phyloP scores from a whole-genome alignment of 1,139 yeast species.

The Scheffersomyces insectosa region DNA sequence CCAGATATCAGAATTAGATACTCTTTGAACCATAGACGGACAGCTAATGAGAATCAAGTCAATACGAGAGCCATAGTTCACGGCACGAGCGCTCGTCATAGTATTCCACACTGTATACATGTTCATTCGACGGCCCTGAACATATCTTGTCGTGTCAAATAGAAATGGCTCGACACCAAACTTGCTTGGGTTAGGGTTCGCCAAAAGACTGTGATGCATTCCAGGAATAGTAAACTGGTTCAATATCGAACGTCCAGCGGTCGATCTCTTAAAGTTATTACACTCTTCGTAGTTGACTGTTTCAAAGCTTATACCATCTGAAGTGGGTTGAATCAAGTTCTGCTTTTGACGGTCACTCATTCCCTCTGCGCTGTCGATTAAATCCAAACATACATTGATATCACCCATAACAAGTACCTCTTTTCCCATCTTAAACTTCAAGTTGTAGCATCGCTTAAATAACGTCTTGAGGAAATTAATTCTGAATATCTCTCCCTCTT shows the following conservation, averaged over 20 bases:
- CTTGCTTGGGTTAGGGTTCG: slow-evolving; percentile 1
- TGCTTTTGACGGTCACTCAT: slow-evolving; percentile 44
- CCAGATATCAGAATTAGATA: slow-evolving; percentile 61
- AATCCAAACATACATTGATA: slow-evolving; percentile 74
- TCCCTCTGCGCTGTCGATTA: slow-evolving; percentile 80
- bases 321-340: slow-evolving; percentile 15
- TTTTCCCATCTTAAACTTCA: slow-evolving; percentile 52
- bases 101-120: slow-evolving; percentile 96
- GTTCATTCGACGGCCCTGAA: slow-evolving; percentile 57
- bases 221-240: slow-evolving; percentile 34
- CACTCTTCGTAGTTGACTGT: slow-evolving; percentile 36
- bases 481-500: slow-evolving; percentile 68
- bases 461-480: slow-evolving; percentile 57
- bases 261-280: slow-evolving; percentile 40
- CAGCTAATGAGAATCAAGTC: slow-evolving; percentile 66
- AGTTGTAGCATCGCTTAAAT: slow-evolving; percentile 58
- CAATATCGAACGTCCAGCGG: slow-evolving; percentile 43
- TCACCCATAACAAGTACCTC: slow-evolving; percentile 84
- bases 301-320: slow-evolving; percentile 39
- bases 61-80: slow-evolving; percentile 85
- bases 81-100: slow-evolving; percentile 70
- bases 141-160: slow-evolving; percentile 63
- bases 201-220: slow-evolving; percentile 7
- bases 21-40: slow-evolving; percentile 26
- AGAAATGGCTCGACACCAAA: slow-evolving; percentile 34